These are phyloP conservation scores for Barnettozyma vustinii DNA, from an alignment of 805 yeast genomes.

Conservation along the genomic window DNA sequence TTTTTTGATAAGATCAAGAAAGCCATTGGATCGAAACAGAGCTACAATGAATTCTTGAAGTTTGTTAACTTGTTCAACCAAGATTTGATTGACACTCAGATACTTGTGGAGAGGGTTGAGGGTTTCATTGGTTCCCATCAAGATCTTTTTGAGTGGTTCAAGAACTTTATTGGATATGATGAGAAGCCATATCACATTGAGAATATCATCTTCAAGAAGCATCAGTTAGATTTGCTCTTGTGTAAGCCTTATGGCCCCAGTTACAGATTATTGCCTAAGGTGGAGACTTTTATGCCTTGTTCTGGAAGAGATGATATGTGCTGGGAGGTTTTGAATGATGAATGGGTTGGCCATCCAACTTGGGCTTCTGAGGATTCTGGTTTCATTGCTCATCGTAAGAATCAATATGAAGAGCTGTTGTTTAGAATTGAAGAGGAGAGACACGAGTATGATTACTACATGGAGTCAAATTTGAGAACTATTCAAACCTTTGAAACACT, in stretches of 20 bases:
- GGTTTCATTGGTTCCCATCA: slow-evolving; percentile 77
- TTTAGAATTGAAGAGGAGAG: slow-evolving; percentile 97
- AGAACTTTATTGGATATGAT: slow-evolving; percentile 82
- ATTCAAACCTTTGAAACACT: slow-evolving; percentile 94
- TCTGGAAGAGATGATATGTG: slow-evolving; percentile 99
- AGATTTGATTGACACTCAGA: slow-evolving; percentile 78
- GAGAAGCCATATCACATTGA: slow-evolving; percentile 85
- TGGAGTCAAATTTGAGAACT: slow-evolving; percentile 91
- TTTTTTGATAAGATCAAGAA: slow-evolving; percentile 92
- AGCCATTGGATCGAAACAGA: slow-evolving; percentile 79
- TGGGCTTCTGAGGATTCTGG: slow-evolving; percentile 99
- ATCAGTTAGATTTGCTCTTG: slow-evolving; percentile 79
- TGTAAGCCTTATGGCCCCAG: slow-evolving; percentile 96
- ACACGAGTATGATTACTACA: slow-evolving; percentile 92
- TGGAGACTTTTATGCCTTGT: slow-evolving; percentile 95
- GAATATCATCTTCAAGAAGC: slow-evolving; percentile 81
- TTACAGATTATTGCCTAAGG: slow-evolving; percentile 85
- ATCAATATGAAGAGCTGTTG: slow-evolving; percentile 93
- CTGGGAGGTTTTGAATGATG: slow-evolving; percentile 97
- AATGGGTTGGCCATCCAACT: slow-evolving; percentile 99
- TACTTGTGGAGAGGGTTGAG: slow-evolving; percentile 78
- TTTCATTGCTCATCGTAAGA: slow-evolving; percentile 96
- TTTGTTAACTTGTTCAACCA: slow-evolving; percentile 83
- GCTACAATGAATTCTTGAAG: slow-evolving; percentile 89
- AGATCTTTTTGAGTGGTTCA: slow-evolving; percentile 88